Percentiles rank a stretch among this genome's conserved stretches.
phyloP scores from a whole-genome alignment of 306 rosid species.

The Prinsepia uniflora region DNA sequence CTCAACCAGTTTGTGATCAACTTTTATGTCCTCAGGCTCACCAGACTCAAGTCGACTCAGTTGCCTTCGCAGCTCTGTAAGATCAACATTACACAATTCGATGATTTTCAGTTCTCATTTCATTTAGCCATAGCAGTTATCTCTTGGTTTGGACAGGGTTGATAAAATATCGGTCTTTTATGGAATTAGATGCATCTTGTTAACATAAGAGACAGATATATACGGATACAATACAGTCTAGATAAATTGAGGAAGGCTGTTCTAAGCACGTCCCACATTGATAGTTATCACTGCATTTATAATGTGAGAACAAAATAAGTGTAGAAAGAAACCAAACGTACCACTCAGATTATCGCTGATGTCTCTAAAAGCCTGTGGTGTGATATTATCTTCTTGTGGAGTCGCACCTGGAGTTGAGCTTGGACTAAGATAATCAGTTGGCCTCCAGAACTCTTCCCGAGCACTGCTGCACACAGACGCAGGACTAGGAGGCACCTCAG shows the following conservation, averaged over 20 bases:
- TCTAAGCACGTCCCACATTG: not conserved
- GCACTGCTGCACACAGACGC: slow-evolving; percentile 92
- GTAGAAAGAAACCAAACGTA: slow-evolving; percentile 22
- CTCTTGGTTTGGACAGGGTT: too few relatives aligned
- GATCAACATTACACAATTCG: slow-evolving; percentile 24
- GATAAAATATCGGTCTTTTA: too few relatives aligned
- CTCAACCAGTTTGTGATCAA: slow-evolving; percentile 40
- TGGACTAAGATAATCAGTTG: slow-evolving; percentile 64
- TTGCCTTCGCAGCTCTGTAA: slow-evolving; percentile 77
- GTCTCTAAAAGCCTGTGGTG: slow-evolving; percentile 69
- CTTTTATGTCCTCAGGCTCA: slow-evolving; percentile 37
- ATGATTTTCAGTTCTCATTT: not conserved
- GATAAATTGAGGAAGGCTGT: not conserved
- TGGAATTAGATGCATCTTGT: not conserved
- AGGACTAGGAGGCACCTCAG: slow-evolving; percentile 99
- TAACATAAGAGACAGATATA: not conserved
- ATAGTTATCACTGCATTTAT: slow-evolving; percentile 5
- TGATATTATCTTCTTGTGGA: slow-evolving; percentile 53
- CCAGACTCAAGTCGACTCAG: slow-evolving; percentile 73
- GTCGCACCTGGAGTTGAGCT: slow-evolving; percentile 69
- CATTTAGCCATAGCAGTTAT: too few relatives aligned
- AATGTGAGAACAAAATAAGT: not conserved
- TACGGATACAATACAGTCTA: not conserved
- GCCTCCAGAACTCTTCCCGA: slow-evolving; percentile 81
- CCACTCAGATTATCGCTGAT: slow-evolving; percentile 87